Conservation (phyloP, 768 basidiomycete genomes). For the Leccinum disarticulatum region DNA sequence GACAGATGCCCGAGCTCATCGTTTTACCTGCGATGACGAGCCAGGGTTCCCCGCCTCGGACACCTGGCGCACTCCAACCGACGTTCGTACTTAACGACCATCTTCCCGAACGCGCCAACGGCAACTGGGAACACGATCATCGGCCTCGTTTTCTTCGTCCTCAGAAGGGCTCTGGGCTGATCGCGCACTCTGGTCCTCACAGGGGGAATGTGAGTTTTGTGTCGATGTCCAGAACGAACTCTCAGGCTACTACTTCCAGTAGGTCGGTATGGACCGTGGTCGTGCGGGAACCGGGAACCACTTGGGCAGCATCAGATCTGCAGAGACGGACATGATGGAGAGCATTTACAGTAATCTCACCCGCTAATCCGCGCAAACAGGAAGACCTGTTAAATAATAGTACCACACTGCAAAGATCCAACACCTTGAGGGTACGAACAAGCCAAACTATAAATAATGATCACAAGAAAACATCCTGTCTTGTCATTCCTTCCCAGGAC, state of each 20-base stretch:
- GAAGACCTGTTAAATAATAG: too few species aligned
- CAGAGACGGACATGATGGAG: conserved; percentile 7
- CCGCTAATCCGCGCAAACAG: too few species aligned
- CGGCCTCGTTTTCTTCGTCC: too few species aligned
- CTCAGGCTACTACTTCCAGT: background rate
- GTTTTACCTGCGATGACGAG: conserved; percentile 40
- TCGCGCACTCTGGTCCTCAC: too few species aligned
- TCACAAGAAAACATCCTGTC: too few species aligned
- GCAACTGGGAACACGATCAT: background rate
- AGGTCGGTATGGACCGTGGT: conserved; percentile 12
- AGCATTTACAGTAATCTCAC: too few species aligned
- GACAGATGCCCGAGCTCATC: conserved; percentile 68
- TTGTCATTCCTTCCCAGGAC: too few species aligned
- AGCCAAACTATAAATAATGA: too few species aligned
- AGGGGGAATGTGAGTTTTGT: background rate
- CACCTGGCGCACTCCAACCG: conserved; percentile 16
- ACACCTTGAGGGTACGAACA: too few species aligned
- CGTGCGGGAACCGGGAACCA: conserved; percentile 29
- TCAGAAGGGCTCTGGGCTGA: too few species aligned
- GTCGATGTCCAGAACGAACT: background rate
- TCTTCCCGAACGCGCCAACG: background rate
- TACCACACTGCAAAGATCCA: too few species aligned
- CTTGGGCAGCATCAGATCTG: conserved; percentile 25
- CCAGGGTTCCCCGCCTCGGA: conserved; percentile 43
- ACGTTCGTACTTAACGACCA: conserved; percentile 45